phyloP scores from a whole-genome alignment of 2,329 filamentous ascomycete genomes.

The Nothopassalora personata region DNA sequence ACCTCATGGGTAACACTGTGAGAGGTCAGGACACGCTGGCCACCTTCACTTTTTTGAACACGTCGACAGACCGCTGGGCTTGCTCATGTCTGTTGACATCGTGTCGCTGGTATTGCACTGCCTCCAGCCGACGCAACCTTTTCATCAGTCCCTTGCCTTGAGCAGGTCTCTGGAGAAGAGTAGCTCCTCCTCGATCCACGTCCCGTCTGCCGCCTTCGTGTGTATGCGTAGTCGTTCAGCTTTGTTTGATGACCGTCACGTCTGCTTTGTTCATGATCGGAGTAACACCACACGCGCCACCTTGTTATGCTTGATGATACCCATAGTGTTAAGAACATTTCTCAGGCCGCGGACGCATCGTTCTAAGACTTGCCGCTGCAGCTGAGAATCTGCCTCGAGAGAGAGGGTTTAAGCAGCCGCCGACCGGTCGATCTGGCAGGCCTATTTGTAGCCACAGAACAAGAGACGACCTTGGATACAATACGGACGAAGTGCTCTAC shows the following conservation, averaged over 20 bases:
- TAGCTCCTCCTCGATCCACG: not conserved
- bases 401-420: too few relatives aligned
- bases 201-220: not conserved
- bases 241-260: not conserved
- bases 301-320: too few relatives aligned
- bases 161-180: conserved; percentile 4
- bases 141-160: conserved; percentile 2
- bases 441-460: too few relatives aligned
- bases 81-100: conserved; percentile 4
- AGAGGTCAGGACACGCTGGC: not conserved
- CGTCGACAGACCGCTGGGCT: conserved; percentile 3
- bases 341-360: too few relatives aligned
- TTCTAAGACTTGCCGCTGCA: too few relatives aligned
- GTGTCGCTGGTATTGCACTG: conserved; percentile 4
- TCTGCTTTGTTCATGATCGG: not conserved
- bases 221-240: not conserved
- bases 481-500: too few relatives aligned
- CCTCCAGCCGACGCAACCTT: conserved; percentile 2
- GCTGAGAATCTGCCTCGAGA: too few relatives aligned
- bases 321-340: too few relatives aligned
- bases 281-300: too few relatives aligned
- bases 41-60: conserved; percentile 1
- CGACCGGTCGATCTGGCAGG: too few relatives aligned
- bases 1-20: not conserved
- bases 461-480: too few relatives aligned